These are phyloP conservation scores for Cercospora zeina DNA, from an alignment of 2,329 filamentous ascomycete genomes.

Conservation along the genomic window DNA sequence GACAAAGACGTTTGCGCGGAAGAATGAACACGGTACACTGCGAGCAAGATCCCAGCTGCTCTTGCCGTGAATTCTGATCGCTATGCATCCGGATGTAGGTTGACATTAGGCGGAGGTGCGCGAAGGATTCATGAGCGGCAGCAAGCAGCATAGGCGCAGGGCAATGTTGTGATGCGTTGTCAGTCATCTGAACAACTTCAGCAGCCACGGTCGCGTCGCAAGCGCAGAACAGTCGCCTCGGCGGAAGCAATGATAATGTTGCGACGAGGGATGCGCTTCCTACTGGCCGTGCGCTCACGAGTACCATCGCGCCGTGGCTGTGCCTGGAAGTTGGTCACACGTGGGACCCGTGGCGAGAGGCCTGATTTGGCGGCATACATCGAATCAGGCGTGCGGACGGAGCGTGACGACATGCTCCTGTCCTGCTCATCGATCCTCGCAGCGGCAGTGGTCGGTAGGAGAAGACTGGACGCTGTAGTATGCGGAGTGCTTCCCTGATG, in stretches of 20 bases:
- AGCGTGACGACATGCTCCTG: conserved; percentile 13
- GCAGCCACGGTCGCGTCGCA: conserved; percentile 20
- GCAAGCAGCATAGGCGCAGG: conserved; percentile 10
- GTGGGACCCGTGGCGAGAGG: conserved; percentile 4
- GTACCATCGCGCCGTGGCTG: conserved; percentile 21
- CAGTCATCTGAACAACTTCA: conserved; percentile 24
- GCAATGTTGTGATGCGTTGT: conserved; percentile 17
- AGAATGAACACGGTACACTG: background rate
- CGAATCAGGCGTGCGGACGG: conserved; percentile 15
- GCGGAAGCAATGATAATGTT: background rate
- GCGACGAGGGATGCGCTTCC: conserved; percentile 11
- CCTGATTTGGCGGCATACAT: conserved; percentile 20
- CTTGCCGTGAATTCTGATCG: background rate
- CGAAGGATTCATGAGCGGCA: conserved; percentile 7
- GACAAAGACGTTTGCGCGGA: background rate
- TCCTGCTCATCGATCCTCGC: conserved; percentile 6
- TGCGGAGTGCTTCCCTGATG: conserved; percentile 9
- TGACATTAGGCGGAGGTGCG: conserved; percentile 5
- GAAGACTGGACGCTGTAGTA: background rate
- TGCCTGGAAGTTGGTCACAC: conserved; percentile 27
- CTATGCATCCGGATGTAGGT: background rate
- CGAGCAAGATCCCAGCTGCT: background rate
- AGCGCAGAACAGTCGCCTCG: conserved; percentile 13
- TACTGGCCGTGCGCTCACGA: conserved; percentile 20
- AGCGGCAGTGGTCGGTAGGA: background rate